phyloP scores from a whole-genome alignment of 2,329 filamentous ascomycete species.

The Cordyceps pruinosa region DNA sequence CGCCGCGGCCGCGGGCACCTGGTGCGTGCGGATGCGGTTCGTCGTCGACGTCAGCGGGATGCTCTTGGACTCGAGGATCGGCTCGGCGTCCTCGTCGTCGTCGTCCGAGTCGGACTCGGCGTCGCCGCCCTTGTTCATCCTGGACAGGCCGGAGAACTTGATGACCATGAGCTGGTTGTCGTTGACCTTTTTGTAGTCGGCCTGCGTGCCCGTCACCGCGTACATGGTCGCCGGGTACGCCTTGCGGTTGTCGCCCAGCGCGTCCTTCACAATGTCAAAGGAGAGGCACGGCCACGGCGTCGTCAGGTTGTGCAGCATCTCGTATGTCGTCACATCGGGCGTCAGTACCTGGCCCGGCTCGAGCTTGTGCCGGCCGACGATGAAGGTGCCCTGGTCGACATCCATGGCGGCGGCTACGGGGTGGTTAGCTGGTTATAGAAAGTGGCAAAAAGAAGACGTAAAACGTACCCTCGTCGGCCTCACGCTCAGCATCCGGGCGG shows the following conservation, averaged over 20 bases:
- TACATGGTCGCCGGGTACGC: constrained; percentile 96
- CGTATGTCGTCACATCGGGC: constrained; percentile 89
- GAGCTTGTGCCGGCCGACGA: constrained; percentile 87
- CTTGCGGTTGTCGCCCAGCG: constrained; percentile 79
- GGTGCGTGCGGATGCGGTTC: constrained; percentile 86
- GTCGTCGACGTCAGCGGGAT: constrained; percentile 84
- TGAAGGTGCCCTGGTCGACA: constrained; percentile 89
- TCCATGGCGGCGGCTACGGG: constrained; percentile 60
- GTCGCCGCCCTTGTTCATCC: constrained; percentile 72
- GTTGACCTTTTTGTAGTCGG: constrained; percentile 62
- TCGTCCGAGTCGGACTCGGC: constrained; percentile 46
- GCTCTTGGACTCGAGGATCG: constrained; percentile 85
- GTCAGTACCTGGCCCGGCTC: constrained; percentile 85
- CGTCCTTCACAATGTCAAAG: constrained; percentile 84
- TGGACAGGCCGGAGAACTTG: constrained; percentile 87
- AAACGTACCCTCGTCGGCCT: constrained; percentile 68
- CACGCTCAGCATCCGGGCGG: constrained; percentile 82
- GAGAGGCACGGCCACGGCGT: constrained; percentile 96
- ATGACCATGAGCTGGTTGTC: constrained; percentile 95
- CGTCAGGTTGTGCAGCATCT: constrained; percentile 92
- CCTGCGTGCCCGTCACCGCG: constrained; percentile 89
- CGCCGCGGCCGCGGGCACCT: constrained; percentile 70
- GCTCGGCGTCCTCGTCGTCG: constrained; percentile 72
- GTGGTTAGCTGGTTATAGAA: constrained; percentile 21
- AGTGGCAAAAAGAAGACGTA: constrained; percentile 19